Conservation (phyloP, 163 green algal species). For the Chlorella variabilis region DNA sequence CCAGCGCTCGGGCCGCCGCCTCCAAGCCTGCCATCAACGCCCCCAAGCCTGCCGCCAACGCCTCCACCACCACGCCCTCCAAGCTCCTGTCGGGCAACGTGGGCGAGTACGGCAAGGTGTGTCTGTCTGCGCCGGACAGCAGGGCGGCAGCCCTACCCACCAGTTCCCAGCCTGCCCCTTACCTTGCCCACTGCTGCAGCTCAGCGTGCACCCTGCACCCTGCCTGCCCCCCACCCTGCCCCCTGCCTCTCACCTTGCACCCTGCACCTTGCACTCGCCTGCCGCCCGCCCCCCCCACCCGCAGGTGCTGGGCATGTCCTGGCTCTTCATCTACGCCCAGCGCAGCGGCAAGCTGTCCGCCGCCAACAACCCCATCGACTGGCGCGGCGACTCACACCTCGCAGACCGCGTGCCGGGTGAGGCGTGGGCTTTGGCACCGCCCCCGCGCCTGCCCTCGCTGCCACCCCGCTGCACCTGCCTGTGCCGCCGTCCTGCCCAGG, state of each 20-base stretch:
- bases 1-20: not conserved
- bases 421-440: not conserved
- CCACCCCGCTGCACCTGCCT: not conserved
- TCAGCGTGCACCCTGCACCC: too few relatives aligned
- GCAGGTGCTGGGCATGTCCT: conserved; percentile 63
- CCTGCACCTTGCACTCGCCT: too few relatives aligned
- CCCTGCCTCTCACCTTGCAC: too few relatives aligned
- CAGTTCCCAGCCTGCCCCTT: too few relatives aligned
- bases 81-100: not conserved
- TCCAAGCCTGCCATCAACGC: not conserved
- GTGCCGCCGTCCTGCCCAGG: not conserved
- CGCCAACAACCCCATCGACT: conserved; percentile 72
- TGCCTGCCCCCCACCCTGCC: too few relatives aligned
- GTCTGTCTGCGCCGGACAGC: too few relatives aligned
- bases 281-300: not conserved
- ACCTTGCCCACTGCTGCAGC: too few relatives aligned
- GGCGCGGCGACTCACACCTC: conserved; percentile 67
- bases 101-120: conserved; percentile 17
- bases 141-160: too few relatives aligned
- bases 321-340: conserved; percentile 82
- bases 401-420: conserved; percentile 24
- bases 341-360: conserved; percentile 62
- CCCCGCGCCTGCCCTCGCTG: not conserved
- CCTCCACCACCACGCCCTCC: not conserved
- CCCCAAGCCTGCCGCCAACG: too few relatives aligned